These are phyloP conservation scores for Alloascoidea africana DNA, from an alignment of 805 yeast genomes.

Conservation along the genomic window DNA sequence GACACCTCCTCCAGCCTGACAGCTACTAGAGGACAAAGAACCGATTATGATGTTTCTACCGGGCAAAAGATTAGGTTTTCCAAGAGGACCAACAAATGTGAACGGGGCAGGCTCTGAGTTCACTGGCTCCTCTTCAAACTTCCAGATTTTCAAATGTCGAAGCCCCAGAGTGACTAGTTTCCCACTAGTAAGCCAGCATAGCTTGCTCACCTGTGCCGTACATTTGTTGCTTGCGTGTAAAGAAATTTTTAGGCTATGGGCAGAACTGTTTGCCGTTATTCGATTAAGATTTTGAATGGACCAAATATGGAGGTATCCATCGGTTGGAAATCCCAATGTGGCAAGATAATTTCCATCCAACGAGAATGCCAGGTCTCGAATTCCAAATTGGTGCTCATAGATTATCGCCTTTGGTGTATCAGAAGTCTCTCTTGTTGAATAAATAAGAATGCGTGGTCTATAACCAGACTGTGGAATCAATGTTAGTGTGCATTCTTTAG, in stretches of 20 bases:
- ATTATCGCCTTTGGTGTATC: slow-evolving; percentile 37
- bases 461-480: slow-evolving; percentile 55
- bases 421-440: slow-evolving; percentile 34
- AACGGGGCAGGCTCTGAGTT: too few relatives aligned
- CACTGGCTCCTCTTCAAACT: slow-evolving; percentile 19
- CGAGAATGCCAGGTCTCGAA: slow-evolving; percentile 38
- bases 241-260: slow-evolving; percentile 8
- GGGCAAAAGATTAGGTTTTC: slow-evolving; percentile 20
- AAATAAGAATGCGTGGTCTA: slow-evolving; percentile 47
- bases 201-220: slow-evolving; percentile 37
- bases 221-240: slow-evolving; percentile 45
- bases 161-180: slow-evolving; percentile 42
- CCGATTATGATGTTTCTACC: slow-evolving; percentile 51
- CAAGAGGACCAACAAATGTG: too few relatives aligned
- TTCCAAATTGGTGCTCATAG: slow-evolving; percentile 53
- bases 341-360: slow-evolving; percentile 40
- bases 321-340: slow-evolving; percentile 53
- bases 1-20: too few relatives aligned
- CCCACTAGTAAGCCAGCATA: slow-evolving; percentile 37
- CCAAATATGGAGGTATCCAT: slow-evolving; percentile 58
- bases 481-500: too few relatives aligned
- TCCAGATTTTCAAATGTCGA: slow-evolving; percentile 52
- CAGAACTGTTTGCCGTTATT: too few relatives aligned
- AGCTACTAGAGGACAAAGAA: slow-evolving; percentile 16
- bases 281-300: slow-evolving; percentile 17